Evolutionary conservation across 1,139 yeast genomes (phyloP), one percentile per base, ranked within the genome.

Genomic region (Geotrichum macrosporum): DNA sequence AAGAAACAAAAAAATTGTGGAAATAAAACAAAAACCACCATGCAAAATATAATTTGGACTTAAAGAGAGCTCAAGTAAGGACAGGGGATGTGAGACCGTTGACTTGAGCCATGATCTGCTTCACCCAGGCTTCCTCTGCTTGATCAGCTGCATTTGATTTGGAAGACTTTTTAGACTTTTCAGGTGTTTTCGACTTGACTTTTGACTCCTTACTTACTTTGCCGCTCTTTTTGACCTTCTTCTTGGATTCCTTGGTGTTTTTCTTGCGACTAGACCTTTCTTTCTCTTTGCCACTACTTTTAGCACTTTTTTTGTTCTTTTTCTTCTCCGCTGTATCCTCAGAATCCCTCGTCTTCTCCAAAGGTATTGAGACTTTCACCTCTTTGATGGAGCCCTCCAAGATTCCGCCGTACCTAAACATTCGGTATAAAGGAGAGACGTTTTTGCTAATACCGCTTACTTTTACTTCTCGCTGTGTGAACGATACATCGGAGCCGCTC

Each of bases 371-470:
- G 55, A 49, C 59, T 57, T 47, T 58, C 53, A 41, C 60, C 57
- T 53, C 59, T 58, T 50, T 58, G 53, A 82, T 78, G 0, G 95
- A 86, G 2, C 96, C 97, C 41, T 76, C 76, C 46, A 92, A 66
- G 1, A 92, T 84, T 53, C 84, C 89, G 0, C 97, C 98, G 57
- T 77, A 76, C 0, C 88, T 94, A 70, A 92, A 92, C 70, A 70
- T 77, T 70, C 49, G 78, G 64, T 53, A 84, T 63, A 55, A 73
- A 68, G 61, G 74, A 50, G 55, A 78, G 67, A 46, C 69, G 60
- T 47, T 63, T 68, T 59, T 66, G 57, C 50, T 72, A 60, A 49
- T 62, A 1, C 57, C 64, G 27, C 61, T 55, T 5, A 57, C 57
- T 36, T 60, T 57, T 10, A 64, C 63, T 35, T 64, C 66, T n/a